These are phyloP conservation scores for Magnusiomyces suaveolens DNA, from an alignment of 1,139 yeast genomes.

Conservation along the genomic window DNA sequence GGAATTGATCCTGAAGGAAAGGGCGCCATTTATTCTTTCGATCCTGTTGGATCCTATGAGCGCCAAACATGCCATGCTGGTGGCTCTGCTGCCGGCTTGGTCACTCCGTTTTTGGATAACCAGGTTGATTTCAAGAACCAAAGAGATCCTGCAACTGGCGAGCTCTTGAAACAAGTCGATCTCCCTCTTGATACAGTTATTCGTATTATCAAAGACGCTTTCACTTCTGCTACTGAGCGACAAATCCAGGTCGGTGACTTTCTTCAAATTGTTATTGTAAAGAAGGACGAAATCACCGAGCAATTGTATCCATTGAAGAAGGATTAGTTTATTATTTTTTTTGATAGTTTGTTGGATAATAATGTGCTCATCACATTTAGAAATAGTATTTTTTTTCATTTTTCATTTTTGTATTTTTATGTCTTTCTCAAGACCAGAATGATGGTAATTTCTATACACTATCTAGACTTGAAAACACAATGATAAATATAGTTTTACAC, in stretches of 20 bases:
- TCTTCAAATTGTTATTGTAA: constrained; percentile 77
- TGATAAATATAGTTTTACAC: no score
- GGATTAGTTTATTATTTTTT: no score
- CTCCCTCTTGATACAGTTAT: constrained; percentile 76
- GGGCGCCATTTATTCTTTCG: constrained; percentile 92
- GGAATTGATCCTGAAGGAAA: constrained; percentile 91
- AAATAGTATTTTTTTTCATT: no score
- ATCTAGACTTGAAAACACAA: no score
- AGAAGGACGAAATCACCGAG: constrained; percentile 82
- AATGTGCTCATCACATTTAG: no score
- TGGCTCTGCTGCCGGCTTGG: constrained; percentile 91
- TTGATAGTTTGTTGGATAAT: no score
- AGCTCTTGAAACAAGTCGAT: constrained; percentile 51
- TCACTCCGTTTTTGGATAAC: constrained; percentile 95
- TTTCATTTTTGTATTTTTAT: no score
- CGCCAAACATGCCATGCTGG: constrained; percentile 97
- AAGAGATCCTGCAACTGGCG: constrained; percentile 62
- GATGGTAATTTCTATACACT: no score
- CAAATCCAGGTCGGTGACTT: constrained; percentile 98
- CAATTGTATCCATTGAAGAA: constrained; percentile 82
- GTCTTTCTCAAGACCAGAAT: no score
- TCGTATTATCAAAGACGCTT: constrained; percentile 83
- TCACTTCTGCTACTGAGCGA: constrained; percentile 93
- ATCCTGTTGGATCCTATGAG: constrained; percentile 96
- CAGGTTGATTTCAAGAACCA: constrained; percentile 95